Evolutionary conservation across 768 basidiomycete species (phyloP), one percentile per base, ranked within the genome.

Genomic region (Russula abietina): DNA sequence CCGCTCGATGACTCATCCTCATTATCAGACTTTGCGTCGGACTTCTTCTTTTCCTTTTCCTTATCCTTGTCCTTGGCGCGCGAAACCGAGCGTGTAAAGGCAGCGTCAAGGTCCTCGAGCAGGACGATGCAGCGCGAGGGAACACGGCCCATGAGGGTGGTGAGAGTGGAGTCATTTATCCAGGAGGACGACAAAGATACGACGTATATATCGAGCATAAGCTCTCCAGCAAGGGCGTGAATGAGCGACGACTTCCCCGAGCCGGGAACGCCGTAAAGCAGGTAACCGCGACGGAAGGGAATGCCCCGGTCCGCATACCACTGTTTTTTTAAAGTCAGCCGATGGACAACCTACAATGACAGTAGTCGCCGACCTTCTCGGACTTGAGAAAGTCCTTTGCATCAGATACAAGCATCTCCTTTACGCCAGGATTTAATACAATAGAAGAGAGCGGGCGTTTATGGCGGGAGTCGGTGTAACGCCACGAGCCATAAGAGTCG

Each of bases 301-400:
- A 93, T 93, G 55, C 92, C 92, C 69, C 92, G 86, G 73, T 92
- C 89, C n/a, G 89, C 89, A 68, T 93, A 94, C 92, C 92, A 93
- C 84, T 90, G 65, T 30, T 43, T 32, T 36, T 36, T 17, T 39
- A 33, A 30, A 53, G 60, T 64, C 38, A 61, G 32, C 54, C 33
- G 26, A 65, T 39, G 46, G 49, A 64, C 5, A 61, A 57, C 7
- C 16, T 65, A 22, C 52, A 65, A 58, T 28, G 30, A 11, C 33
- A 49, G 38, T 26, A 51, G 33, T 10, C 33, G 71, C 74, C 58
- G 70, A 82, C 88, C 81, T 89, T 91, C 74, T 93, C 91, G 61
- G 86, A 87, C 68, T 83, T 85, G 69, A 93, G 80, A 72, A 93
- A 93, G 72, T 93, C 91, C 64, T 85, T 82, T 26, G 91, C 83